These are phyloP conservation scores for Psidium guajava DNA, from an alignment of 345 rosid genomes.

Conservation along the genomic window DNA sequence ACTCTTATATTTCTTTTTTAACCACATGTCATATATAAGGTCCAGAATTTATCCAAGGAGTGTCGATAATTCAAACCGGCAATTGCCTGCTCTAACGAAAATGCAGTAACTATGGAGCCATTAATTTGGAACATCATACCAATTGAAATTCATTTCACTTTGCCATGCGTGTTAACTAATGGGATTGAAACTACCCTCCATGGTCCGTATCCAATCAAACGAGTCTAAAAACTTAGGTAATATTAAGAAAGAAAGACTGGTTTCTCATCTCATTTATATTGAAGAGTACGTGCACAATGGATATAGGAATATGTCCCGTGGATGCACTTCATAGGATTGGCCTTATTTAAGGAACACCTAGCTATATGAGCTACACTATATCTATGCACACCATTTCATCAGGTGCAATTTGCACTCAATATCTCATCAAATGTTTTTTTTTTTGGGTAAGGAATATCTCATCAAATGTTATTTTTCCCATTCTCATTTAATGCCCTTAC, in stretches of 20 bases:
- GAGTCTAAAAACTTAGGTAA: neutral
- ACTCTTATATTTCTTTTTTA: neutral
- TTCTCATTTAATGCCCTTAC: neutral
- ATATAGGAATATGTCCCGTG: neutral
- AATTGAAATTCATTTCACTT: neutral
- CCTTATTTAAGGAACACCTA: neutral
- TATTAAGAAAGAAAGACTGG: neutral
- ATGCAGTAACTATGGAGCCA: neutral
- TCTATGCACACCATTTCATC: neutral
- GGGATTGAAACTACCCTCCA: neutral
- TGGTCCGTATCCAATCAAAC: neutral
- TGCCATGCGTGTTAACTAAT: neutral
- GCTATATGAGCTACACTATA: neutral
- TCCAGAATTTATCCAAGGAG: neutral
- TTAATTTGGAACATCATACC: neutral
- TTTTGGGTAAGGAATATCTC: too few species aligned
- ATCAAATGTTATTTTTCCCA: neutral
- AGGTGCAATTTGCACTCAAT: neutral
- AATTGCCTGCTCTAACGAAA: neutral
- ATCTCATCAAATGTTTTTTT: neutral
- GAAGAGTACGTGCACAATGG: neutral
- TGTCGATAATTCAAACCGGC: neutral
- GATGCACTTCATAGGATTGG: neutral
- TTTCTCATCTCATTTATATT: neutral
- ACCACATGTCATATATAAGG: neutral